These are phyloP conservation scores for Cladosporium velox DNA, from an alignment of 2,329 filamentous ascomycete species.

Conservation along the genomic window DNA sequence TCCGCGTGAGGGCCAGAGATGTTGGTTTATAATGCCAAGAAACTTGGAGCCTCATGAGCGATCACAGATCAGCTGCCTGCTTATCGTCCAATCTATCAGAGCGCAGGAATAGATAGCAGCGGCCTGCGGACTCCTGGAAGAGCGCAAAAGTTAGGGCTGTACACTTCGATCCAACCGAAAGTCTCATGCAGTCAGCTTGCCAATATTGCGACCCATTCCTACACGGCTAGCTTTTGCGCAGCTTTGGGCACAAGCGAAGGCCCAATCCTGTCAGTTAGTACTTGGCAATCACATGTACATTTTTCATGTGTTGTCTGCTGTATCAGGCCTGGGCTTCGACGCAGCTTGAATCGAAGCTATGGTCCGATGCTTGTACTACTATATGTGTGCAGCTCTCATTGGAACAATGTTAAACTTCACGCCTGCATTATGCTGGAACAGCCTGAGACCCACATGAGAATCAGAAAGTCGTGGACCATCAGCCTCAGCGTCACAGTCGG, in stretches of 20 bases:
- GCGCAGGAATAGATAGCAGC: background rate
- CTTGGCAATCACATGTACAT: background rate
- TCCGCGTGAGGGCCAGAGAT: background rate
- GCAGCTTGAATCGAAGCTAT: background rate
- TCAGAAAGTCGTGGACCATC: no score
- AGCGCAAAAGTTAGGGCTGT: background rate
- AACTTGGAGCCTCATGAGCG: background rate
- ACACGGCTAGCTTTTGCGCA: background rate
- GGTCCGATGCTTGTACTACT: no score
- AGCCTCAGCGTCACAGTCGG: no score
- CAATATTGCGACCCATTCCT: background rate
- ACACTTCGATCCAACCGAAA: background rate
- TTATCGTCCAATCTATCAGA: background rate
- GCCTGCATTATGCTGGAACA: no score
- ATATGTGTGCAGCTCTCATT: no score
- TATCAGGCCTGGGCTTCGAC: background rate
- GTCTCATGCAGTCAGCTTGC: background rate
- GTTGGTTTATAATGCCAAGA: background rate
- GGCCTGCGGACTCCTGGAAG: background rate
- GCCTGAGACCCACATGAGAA: no score
- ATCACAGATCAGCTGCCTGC: background rate
- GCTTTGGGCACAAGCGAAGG: background rate
- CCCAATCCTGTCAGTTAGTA: background rate
- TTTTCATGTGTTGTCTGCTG: background rate
- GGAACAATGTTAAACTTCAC: no score